Evolutionary conservation across 2,329 filamentous ascomycete genomes (phyloP), one percentile per base, ranked within the genome.

Genomic region (Calonectria montana): DNA sequence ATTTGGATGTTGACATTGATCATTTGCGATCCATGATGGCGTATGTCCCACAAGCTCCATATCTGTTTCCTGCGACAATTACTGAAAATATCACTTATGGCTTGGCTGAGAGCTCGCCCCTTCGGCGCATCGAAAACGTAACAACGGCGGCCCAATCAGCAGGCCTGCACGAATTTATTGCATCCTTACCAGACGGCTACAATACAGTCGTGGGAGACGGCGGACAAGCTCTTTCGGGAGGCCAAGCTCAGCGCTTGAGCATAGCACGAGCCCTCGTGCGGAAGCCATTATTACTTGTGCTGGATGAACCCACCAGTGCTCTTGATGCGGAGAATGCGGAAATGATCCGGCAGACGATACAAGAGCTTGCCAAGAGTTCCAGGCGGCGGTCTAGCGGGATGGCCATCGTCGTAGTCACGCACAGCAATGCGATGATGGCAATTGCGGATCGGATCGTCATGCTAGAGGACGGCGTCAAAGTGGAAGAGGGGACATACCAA

Each of bases 221-320:
- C 4, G 94, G 94, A 0, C 88, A 93, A 21, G 85, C 88, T 0
- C 83, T 98, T 0, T 95, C 93, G 0, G 95, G 94, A 0, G 96
- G 96, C 0, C 96, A 98, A 81, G 90, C 92, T 0, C 96, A 98
- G 81, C 88, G 95, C 1, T 82, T 98, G 2, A 92, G 92, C 23
- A 95, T 98, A 72, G 95, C 96, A 0, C 88, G 96, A 1, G 95
- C 95, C 0, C 85, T 98, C 0, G 88, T 94, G 0, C 88, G 94
- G 0, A 86, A 88, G 16, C 95, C 95, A 0, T 87, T 89, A 47
- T 86, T 98, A 2, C 84, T 98, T 18, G 88, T 98, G 2, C 84
- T 98, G 2, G 96, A 98, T 77, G 96, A 98, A 83, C 94, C 95
- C 1, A 98, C 96, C 0, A 94, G 92, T 29, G 93, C 93, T 0